Evolutionary conservation across 768 basidiomycete genomes (phyloP), one percentile per base, ranked within the genome.

Genomic region (Trametes cubensis): DNA sequence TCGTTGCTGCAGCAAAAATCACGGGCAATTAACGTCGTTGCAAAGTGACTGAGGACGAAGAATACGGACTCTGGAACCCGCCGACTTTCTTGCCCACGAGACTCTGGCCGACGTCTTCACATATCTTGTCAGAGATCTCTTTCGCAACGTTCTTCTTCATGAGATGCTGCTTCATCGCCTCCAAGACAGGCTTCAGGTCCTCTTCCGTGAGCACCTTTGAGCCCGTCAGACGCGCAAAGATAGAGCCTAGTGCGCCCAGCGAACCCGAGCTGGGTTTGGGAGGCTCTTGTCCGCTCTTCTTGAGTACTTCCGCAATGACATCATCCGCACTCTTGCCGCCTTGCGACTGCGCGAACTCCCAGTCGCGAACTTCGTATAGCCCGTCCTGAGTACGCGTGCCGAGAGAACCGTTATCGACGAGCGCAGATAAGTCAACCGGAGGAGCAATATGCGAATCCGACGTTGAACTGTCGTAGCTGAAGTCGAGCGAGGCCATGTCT

Each of bases 61-160:
- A 40, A 41, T 56, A 52, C 67, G 7, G 74, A 95, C 95, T 92
- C 76, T 91, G 89, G 74, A 96, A 91, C 0, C 94, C 86, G 46
- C 92, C 92, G 10, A 95, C 85, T 74, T 92, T 95, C 76, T 92
- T 94, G 6, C 97, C 97, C 13, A 95, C 83, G 34, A 99, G 81
- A 45, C 84, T 85, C 70, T 93, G 87, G 0, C 93, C 94, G n/a
- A 99, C 94, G 6, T 91, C 86, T 72, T 96, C 94, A 69, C 95
- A 96, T 13, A 99, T 85, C 73, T 95, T 94, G 63, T 95, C 94
- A 14, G 95, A 82, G 64, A 98, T 98, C 61, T 95, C 94, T 74
- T 86, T 92, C 4, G 97, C 97, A 5, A 99, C 97, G 70, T 99
- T 99, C 81, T 98, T 98, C 77, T 90, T 87, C 95, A 98, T 98